phyloP scores from a whole-genome alignment of 805 yeast genomes.

The Candida cerambycidarum region DNA sequence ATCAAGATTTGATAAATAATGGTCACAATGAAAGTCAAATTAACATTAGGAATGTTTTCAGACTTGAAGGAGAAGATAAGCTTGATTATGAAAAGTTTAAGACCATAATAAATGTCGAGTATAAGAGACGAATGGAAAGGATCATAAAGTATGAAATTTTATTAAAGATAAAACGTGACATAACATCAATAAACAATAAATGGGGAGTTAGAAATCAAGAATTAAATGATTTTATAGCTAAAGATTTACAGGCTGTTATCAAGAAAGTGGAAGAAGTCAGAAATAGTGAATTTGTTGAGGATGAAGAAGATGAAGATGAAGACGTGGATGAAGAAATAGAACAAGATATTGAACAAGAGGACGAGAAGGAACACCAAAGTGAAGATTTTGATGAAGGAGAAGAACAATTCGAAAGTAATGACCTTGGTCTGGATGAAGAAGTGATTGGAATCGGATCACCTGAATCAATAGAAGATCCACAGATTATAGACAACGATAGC shows the following conservation, averaged over 20 bases:
- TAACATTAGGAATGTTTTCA: slow-evolving; percentile 18
- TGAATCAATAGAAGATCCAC: neutral
- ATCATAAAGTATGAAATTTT: slow-evolving; percentile 38
- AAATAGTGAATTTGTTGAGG: slow-evolving; percentile 17
- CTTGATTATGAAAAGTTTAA: slow-evolving; percentile 31
- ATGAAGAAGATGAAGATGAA: slow-evolving; percentile 13
- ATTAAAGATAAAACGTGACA: slow-evolving; percentile 29
- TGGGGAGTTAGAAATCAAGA: slow-evolving; percentile 36
- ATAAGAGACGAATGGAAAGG: slow-evolving; percentile 27
- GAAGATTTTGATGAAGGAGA: neutral
- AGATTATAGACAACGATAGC: neutral
- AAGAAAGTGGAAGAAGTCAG: slow-evolving; percentile 29
- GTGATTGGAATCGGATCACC: neutral
- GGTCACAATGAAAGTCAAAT: slow-evolving; percentile 14
- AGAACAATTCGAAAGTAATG: neutral
- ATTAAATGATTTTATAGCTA: slow-evolving; percentile 29
- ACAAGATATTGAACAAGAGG: slow-evolving; percentile 5
- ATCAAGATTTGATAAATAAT: neutral
- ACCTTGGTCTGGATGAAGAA: neutral
- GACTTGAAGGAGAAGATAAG: slow-evolving; percentile 18
- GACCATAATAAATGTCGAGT: slow-evolving; percentile 33
- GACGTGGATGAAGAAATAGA: slow-evolving; percentile 9
- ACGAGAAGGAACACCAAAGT: neutral
- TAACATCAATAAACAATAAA: slow-evolving; percentile 28
- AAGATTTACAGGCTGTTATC: slow-evolving; percentile 24